phyloP scores from a whole-genome alignment of 139 green algal genomes.

The Medakamo hakoo region DNA sequence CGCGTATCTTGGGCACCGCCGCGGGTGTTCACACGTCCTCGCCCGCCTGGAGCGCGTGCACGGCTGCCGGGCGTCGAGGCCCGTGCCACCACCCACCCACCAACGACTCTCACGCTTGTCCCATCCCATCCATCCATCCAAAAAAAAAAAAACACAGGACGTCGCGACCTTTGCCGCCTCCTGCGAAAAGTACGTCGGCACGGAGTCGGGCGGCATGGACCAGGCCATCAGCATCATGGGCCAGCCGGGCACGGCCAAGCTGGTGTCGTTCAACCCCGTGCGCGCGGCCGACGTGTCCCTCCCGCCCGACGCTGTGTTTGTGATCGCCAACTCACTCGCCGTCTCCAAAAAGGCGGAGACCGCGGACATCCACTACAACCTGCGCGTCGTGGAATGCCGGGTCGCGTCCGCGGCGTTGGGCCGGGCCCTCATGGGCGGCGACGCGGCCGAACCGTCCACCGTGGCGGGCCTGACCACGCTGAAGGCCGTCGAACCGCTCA shows the following conservation, averaged over 20 bases:
- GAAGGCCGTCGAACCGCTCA: conserved; percentile 29
- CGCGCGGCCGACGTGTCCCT: conserved; percentile 66
- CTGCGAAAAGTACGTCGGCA: conserved; percentile 61
- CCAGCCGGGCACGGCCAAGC: conserved; percentile 40
- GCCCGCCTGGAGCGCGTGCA: too few relatives aligned
- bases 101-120: neutral
- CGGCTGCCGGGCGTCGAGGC: too few relatives aligned
- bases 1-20: too few relatives aligned
- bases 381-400: conserved; percentile 81
- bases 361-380: conserved; percentile 73
- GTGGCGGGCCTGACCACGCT: conserved; percentile 13
- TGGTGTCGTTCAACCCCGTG: conserved; percentile 62
- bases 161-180: conserved; percentile 71
- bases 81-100: neutral
- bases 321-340: conserved; percentile 85
- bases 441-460: too few relatives aligned
- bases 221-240: conserved; percentile 91
- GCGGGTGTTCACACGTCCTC: too few relatives aligned
- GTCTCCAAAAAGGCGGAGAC: conserved; percentile 85
- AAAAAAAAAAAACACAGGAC: conserved; percentile 19
- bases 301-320: conserved; percentile 64
- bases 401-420: conserved; percentile 67
- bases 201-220: conserved; percentile 90
- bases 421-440: neutral
- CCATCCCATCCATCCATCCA: neutral